A percentile compares a stretch with the other conserved stretches of the same genome.
These are phyloP conservation scores for Alnus glutinosa DNA, from an alignment of 306 rosid genomes.

Conservation along the genomic window DNA sequence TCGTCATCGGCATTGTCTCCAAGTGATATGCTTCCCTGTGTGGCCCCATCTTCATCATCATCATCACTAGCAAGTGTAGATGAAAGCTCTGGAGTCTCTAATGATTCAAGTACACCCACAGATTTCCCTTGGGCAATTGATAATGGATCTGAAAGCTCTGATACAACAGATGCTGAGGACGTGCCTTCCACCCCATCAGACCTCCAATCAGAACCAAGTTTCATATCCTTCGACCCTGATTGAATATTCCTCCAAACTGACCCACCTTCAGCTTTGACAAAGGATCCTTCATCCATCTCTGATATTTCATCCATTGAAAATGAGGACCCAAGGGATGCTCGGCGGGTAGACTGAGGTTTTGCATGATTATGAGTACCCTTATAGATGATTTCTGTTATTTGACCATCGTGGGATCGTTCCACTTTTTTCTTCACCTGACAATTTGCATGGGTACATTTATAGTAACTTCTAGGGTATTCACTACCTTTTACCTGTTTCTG, in stretches of 20 bases:
- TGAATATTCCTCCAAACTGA: constrained; percentile 53
- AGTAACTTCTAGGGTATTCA: constrained; percentile 92
- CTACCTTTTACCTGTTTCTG: constrained; percentile 95
- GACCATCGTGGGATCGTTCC: constrained; percentile 87
- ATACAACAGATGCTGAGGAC: constrained; percentile 56
- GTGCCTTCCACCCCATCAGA: constrained; percentile 64
- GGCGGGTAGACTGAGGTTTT: constrained; percentile 59
- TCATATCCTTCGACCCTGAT: constrained; percentile 39
- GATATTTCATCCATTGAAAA: constrained; percentile 49
- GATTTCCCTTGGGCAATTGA: constrained; percentile 49
- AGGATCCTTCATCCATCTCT: constrained; percentile 50
- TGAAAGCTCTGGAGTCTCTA: constrained; percentile 63
- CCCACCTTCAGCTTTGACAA: constrained; percentile 47
- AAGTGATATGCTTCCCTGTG: constrained; percentile 45
- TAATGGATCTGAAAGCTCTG: constrained; percentile 57
- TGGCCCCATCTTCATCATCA: constrained; percentile 50
- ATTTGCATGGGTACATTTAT: constrained; percentile 73
- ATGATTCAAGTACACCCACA: constrained; percentile 45
- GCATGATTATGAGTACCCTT: constrained; percentile 81
- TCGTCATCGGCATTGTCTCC: constrained; percentile 57
- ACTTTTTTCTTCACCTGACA: constrained; percentile 93
- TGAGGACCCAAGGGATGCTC: constrained; percentile 43
- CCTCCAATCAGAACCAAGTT: constrained; percentile 46
- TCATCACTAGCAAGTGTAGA: constrained; percentile 62
- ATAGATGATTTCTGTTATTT: constrained; percentile 84